Evolutionary conservation across 306 rosid species (phyloP), one percentile per base, ranked within the genome.

Genomic region (Benincasa hispida): DNA sequence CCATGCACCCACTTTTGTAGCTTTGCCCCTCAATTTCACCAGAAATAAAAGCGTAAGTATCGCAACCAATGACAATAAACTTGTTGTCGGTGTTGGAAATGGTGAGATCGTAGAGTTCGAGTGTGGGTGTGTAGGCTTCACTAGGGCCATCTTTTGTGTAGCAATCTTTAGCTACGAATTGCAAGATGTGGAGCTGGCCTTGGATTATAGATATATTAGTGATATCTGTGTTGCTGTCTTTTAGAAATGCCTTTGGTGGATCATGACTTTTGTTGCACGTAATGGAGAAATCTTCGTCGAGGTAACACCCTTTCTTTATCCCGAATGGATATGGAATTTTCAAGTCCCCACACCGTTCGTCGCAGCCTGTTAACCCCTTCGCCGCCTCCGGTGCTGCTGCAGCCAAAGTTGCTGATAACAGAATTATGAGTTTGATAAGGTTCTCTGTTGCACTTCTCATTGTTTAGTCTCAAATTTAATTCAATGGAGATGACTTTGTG

Each of bases 271-370:
- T 0, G 2, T 59, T 21, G 19, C 91, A 89, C 5, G 2, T 3
- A 6, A 87, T 25, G 6, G 4, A 0, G 59, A 87, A 89, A 0
- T 2, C 2, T 0, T 1, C 0, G 1, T 81, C 9, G 1, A 77
- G 61, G 69, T 19, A 82, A 51, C 88, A 85, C 11, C 3, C 19
- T 0, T 4, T 0, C 3, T 42, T 48, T 13, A 53, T 60, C 4
- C 93, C 87, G 30, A 87, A 89, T 12, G 91, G 93, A 57, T 83
- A 89, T 27, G 87, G 87, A 66, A 89, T 75, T 9, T 30, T 1
- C 1, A 89, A 17, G 7, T 53, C 21, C 11, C 86, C 89, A 42
- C 89, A 87, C 2, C 32, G 22, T 25, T 21, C 22, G 0, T 2
- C 53, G 80, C 85, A 82, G n/a, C 81, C 83, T 27, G 65, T 77